phyloP scores from a whole-genome alignment of 441 rosid genomes.

The Kokia cookei region DNA sequence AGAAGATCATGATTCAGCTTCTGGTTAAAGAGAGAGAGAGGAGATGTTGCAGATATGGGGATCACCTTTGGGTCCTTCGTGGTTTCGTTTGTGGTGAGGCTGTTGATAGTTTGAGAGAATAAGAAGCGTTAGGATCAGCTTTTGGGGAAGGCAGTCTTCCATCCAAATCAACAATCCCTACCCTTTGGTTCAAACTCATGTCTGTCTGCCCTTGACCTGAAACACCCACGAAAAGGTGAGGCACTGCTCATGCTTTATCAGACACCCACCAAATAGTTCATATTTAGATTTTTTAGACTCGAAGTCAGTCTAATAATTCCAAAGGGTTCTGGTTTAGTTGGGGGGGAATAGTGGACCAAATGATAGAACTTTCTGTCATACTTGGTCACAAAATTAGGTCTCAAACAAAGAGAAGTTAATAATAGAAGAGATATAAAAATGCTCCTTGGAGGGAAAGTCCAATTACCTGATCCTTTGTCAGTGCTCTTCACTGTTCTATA shows the following conservation, averaged over 20 bases:
- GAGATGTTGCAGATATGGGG: background rate
- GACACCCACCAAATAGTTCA: slow-evolving; percentile 29
- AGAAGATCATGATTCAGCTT: slow-evolving; percentile 1
- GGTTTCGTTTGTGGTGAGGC: slow-evolving; percentile 14
- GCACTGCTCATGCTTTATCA: slow-evolving; percentile 24
- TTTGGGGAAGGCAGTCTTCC: slow-evolving; percentile 25
- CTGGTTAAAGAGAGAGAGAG: background rate
- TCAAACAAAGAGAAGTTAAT: slow-evolving; percentile 17
- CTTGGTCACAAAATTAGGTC: background rate
- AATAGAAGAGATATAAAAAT: background rate
- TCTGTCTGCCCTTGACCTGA: slow-evolving; percentile 42
- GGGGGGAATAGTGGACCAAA: slow-evolving; percentile 10
- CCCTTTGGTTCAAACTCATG: slow-evolving; percentile 31
- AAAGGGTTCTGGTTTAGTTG: slow-evolving; percentile 8
- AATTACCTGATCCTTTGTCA: slow-evolving; percentile 78
- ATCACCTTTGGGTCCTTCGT: slow-evolving; percentile 25
- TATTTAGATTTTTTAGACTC: background rate
- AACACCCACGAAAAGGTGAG: slow-evolving; percentile 21
- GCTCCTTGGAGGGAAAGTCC: background rate
- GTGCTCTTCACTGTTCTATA: slow-evolving; percentile 99
- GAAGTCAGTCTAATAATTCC: slow-evolving; percentile 12
- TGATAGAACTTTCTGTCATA: slow-evolving; percentile 7
- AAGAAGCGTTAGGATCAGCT: slow-evolving; percentile 21
- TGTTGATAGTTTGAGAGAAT: slow-evolving; percentile 21
- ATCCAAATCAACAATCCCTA: slow-evolving; percentile 19